Conservation (phyloP, 225 moss, liverwort and hornwort species). For the Sphagnum tenellum region DNA sequence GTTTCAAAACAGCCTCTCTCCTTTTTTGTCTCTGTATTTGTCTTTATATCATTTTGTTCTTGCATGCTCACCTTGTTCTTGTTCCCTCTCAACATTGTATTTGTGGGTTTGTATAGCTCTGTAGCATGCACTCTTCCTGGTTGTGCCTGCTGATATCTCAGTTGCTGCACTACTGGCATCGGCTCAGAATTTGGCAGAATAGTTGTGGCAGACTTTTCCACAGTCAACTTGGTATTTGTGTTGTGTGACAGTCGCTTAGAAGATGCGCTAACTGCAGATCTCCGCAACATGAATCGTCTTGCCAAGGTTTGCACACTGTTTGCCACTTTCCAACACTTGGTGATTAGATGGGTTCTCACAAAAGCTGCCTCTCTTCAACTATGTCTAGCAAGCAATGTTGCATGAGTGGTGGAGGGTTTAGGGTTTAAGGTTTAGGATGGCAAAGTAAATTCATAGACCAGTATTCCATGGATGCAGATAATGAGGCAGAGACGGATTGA, state of each 20-base stretch:
- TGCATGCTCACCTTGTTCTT: background rate
- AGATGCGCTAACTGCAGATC: constrained; percentile 82
- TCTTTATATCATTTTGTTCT: background rate
- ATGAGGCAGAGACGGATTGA: constrained; percentile 92
- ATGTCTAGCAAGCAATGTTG: too few relatives aligned
- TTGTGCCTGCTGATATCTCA: too few relatives aligned
- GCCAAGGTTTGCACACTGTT: constrained; percentile 52
- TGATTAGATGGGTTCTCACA: too few relatives aligned
- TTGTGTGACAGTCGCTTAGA: constrained; percentile 57
- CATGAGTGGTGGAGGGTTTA: too few relatives aligned
- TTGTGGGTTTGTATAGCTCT: too few relatives aligned
- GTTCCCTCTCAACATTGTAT: background rate
- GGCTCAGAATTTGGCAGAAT: too few relatives aligned
- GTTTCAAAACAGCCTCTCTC: background rate
- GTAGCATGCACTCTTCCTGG: too few relatives aligned
- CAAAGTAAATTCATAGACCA: too few relatives aligned
- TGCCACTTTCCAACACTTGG: background rate
- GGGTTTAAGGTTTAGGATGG: too few relatives aligned
- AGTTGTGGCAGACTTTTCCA: too few relatives aligned
- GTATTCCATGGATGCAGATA: constrained; percentile 28
- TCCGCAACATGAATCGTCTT: constrained; percentile 87
- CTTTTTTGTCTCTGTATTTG: background rate
- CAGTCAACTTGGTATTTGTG: background rate
- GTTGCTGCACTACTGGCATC: too few relatives aligned
- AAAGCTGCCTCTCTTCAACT: too few relatives aligned